Evolutionary conservation across 805 yeast genomes (phyloP), one percentile per base, ranked within the genome.

Genomic region (Pichia deserticola): DNA sequence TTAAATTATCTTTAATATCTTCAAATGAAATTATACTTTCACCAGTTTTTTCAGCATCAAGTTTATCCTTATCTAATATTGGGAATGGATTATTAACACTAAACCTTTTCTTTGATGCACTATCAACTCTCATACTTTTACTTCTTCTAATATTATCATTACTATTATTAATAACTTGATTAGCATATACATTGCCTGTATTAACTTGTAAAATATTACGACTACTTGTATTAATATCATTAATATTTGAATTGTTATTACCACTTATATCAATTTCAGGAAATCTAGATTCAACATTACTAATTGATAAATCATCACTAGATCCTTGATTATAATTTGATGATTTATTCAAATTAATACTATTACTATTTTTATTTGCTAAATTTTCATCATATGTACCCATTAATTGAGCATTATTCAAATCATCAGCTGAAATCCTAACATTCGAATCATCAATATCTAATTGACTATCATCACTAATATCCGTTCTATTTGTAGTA

Each of bases 211-310:
- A 33, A 13, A 30, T 8, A 40, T 40, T 25, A n/a, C 25, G 11
- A 30, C 25, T 8, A 41, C 5, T 13, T n/a, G 12, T 34, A 13
- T 45, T 20, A 7, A 5, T 28, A 27, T 40, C 10, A n/a, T 30
- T 39, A 33, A 5, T 27, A 13, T 20, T 10, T 20, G 20, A 20
- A 39, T 29, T 29, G 10, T 25, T 29, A 15, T 32, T 30, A 30
- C 20, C 20, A 13, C 27, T 40, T 6, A 29, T 10, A 43, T 40
- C 39, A 15, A 48, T 42, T 20, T 44, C 60, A 5, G 65, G 84
- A 55, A 71, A 79, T 44, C 82, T 63, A 50, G 74, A 74, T 56
- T 77, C 82, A 1, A 73, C 77, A 35, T 74, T 63, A 6, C 67
- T 46, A 33, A 29, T 29, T 5, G 45, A 34, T 27, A 42, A 20